Conservation (phyloP, 1,139 yeast species). For the Geotrichum restrictum region DNA sequence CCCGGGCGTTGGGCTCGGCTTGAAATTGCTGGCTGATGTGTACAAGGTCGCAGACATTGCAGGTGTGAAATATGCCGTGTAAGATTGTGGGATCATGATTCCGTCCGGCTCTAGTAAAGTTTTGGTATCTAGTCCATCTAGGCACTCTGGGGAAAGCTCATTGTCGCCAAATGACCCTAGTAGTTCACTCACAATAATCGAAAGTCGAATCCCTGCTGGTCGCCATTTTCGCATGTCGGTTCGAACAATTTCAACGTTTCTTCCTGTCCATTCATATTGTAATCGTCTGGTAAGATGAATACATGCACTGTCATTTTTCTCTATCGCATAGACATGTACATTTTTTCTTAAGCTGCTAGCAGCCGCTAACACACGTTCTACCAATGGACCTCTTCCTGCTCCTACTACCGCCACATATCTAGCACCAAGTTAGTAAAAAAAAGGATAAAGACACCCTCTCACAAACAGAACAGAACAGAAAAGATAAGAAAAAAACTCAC, state of each 20-base stretch:
- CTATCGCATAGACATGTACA: constrained; percentile 54
- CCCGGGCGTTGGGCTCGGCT: constrained; percentile 13
- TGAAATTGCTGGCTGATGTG: constrained; percentile 19
- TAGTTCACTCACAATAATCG: constrained; percentile 63
- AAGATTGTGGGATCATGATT: constrained; percentile 61
- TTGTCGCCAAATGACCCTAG: constrained; percentile 91
- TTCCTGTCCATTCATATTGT: constrained; percentile 37
- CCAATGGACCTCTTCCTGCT: constrained; percentile 82
- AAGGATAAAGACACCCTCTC: constrained; percentile 11
- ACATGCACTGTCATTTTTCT: constrained; percentile 65
- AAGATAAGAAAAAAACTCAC: constrained; percentile 5
- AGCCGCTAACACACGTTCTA: constrained; percentile 50
- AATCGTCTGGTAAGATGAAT: constrained; percentile 36
- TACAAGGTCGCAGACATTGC: constrained; percentile 53
- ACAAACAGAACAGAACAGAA: no score
- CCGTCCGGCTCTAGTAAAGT: constrained; percentile 35
- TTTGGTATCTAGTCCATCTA: constrained; percentile 37
- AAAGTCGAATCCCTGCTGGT: constrained; percentile 45
- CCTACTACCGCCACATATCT: constrained; percentile 60
- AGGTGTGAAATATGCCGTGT: constrained; percentile 59
- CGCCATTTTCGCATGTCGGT: constrained; percentile 56
- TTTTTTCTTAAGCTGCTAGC: constrained; percentile 37
- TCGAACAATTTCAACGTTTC: constrained; percentile 46
- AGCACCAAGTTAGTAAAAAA: constrained; percentile 21
- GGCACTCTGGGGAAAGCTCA: constrained; percentile 81